These are phyloP conservation scores for Logfia minima DNA, from an alignment of 129 eudicot genomes.

Conservation along the genomic window DNA sequence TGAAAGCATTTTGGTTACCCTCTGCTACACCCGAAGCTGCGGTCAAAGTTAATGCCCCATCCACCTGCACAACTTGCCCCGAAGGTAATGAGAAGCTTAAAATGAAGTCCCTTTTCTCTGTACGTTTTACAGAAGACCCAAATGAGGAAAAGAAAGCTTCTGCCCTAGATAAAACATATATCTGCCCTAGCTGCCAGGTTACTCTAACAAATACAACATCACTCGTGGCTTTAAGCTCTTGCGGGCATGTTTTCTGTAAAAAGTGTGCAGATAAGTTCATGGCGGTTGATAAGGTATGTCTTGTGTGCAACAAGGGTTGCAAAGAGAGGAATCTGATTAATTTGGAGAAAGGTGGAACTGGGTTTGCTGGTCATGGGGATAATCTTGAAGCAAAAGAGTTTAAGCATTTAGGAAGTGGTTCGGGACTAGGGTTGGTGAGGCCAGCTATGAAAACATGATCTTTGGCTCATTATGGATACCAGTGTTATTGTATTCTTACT, in stretches of 20 bases:
- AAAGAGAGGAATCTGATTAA: slow-evolving; percentile 68
- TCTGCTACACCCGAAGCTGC: slow-evolving; percentile 96
- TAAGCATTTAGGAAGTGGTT: slow-evolving; percentile 93
- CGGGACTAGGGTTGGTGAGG: slow-evolving; percentile 91
- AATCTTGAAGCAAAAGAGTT: slow-evolving; percentile 86
- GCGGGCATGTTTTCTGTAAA: slow-evolving; percentile 94
- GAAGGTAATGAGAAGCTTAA: slow-evolving; percentile 88
- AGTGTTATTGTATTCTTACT: neutral
- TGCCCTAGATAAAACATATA: slow-evolving; percentile 54
- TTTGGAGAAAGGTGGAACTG: slow-evolving; percentile 87
- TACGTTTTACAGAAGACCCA: slow-evolving; percentile 68
- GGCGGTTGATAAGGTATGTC: slow-evolving; percentile 91
- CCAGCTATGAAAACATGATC: slow-evolving; percentile 80
- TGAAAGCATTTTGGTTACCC: slow-evolving; percentile 99
- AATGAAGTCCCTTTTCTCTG: slow-evolving; percentile 71
- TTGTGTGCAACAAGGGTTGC: slow-evolving; percentile 78
- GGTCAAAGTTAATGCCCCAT: slow-evolving; percentile 74
- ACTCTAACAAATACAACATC: slow-evolving; percentile 71
- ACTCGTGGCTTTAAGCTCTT: slow-evolving; percentile 74
- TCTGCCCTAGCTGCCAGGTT: slow-evolving; percentile 93
- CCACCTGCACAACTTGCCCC: slow-evolving; percentile 72
- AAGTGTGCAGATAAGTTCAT: slow-evolving; percentile 82
- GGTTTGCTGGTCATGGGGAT: slow-evolving; percentile 79
- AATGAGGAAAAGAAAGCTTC: slow-evolving; percentile 46
- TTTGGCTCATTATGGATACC: neutral